Base-by-base conservation (phyloP, 345 rosid species). In the Heritiera littoralis region DNA sequence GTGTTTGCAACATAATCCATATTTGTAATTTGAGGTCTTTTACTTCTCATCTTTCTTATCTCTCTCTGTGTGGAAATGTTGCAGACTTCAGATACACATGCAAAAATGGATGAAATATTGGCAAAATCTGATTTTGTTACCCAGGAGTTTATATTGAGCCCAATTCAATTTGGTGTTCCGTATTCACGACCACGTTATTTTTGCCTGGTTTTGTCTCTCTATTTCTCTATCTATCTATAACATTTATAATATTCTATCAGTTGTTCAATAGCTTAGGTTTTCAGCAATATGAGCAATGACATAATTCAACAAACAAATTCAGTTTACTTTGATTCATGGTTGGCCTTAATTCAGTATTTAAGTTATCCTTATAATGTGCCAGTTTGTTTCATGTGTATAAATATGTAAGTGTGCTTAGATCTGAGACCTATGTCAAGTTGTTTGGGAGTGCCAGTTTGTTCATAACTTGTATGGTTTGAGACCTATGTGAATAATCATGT, bases 101-200 rank as follows among this genome's bases (percentile, higher is more conserved):
- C 78, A 4, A 86, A 87, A 83, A 89, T 91, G 95, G 70, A 88
- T 20, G 92, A 91, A 84, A 88, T 88, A 60, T 82, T 95, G 83
- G 83, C 74, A 17, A 88, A 76, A 38, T 85, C 82, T 41, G 88
- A 80, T 83, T 92, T 90, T 80, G 85, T 84, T 80, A 88, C 84
- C 0, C 96, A 92, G 83, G 97, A 95, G 80, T 95, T 93, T 79
- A 91, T 95, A 41, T 84, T 95, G 94, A 95, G 96, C 78, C 99
- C 99, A 18, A 77, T 93, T 79, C 98, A 95, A 79, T 95, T 95
- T 81, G 91, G 93, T 72, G 90, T 95, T 75, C 99, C 99, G n/a
- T 95, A 93, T 88, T 93, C 99, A 66, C 87, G 99, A 79, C 99
- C 99, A 45, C 98, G 98, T 2, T 93, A 95, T 79, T 92, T 95